Base-by-base conservation (phyloP, 495 filamentous ascomycete species). In the Friedmanniomyces endolithicus region DNA sequence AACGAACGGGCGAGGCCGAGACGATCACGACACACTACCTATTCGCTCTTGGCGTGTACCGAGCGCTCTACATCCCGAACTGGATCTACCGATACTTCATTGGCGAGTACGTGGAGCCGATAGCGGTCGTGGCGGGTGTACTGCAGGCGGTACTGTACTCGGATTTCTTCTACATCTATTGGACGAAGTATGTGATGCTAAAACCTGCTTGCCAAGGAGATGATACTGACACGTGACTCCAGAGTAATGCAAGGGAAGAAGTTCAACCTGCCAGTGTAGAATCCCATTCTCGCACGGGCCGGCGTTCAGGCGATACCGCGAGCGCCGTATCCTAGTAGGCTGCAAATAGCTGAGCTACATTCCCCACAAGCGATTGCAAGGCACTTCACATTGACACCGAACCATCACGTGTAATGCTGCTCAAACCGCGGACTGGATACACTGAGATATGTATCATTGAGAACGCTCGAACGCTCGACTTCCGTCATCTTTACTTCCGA, bases 81-180 rank as follows among this genome's bases (percentile, higher is more conserved):
- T 98, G 92, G 92, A 79, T 96, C 53, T 96, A 83, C 64, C 78
- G 92, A 24, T 96, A 94, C 69, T 74, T 85, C 58, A 72, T 77
- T 40, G 88, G 31, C 39, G 72, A 73, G 29, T 80, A 83, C 71
- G 79, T 83, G 55, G 89, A 96, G 68, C 78, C 78, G 47, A 89
- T 95, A 61, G 82, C 90, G 1, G 82, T 94, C 41, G 56, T 88
- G 35, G 92, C 92, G 9, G 92, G 92, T 11, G 77, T 95, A 27
- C 74, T 95, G 56, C 92, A 98, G 75, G 97, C 92, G 19, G 69
- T 97, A 25, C 75, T 97, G 50, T 98, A 98, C 71, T 94, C 87
- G 50, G 92, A 98, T 72, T 98, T 98, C 74, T 98, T 98, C 76
- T 98, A 87, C 76, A 95, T 98, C 58, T 98, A 98, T 71, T 98